Evolutionary conservation across 1,139 yeast genomes (phyloP), one percentile per base, ranked within the genome.

Genomic region (Kodamaea plutei): DNA sequence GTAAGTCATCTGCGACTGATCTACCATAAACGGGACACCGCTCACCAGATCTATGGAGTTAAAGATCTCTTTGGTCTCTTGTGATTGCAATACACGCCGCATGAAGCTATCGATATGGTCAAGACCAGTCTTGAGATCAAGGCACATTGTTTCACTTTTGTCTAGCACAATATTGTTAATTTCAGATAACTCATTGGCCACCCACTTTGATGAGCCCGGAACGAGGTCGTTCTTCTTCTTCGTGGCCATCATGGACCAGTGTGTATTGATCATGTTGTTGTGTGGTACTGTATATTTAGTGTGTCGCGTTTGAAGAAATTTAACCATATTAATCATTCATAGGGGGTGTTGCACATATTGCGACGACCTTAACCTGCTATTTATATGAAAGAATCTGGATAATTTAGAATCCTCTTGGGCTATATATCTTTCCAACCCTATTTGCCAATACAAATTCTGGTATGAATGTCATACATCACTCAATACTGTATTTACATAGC

Each of bases 151-250:
- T 29, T 50, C 56, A 23, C 51, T 44, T 30, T 45, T 47, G 3
- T 49, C 40, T n/a, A 57, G 44, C 12, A 59, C 64, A 15, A 45
- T 48, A 19, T 50, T 44, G 36, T 58, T 56, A 40, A 56, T 57
- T 24, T 47, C 48, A 28, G 52, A 47, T 26, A 63, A 40, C 36
- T 60, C 64, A 23, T 49, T 50, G 8, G 66, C 60, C 7, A 64
- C 55, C 67, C 67, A 64, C 38, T 49, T 52, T 6, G 69, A 61
- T 4, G 67, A 52, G 2, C 69, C 70, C 2, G 69, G 67, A 3
- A 59, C 61, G n/a, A 48, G 44, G 26, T 48, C 58, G 22, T 43
- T 40, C 19, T 44, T 43, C 37, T 49, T 52, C 39, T 48, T 50
- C 30, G 64, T 53, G 23, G 65, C 65, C 23, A 48, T 47, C 29